Percentiles rank a stretch among this genome's conserved stretches.
phyloP scores from a whole-genome alignment of 2,329 filamentous ascomycete species.

The Fusarium caatingaense region DNA sequence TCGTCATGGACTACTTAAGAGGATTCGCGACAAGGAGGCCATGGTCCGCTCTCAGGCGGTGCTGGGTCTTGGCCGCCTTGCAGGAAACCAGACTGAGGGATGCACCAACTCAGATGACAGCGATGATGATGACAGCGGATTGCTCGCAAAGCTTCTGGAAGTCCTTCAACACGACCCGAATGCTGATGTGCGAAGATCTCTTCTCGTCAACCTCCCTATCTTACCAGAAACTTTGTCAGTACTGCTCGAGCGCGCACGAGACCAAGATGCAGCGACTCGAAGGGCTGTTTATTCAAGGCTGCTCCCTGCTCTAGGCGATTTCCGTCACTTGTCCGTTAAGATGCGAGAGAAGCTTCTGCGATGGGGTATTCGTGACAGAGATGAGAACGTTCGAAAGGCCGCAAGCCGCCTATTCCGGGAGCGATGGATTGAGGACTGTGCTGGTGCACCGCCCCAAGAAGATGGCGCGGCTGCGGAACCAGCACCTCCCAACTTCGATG shows the following conservation, averaged over 20 bases:
- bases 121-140: conserved; percentile 73
- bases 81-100: conserved; percentile 79
- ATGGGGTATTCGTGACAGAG: conserved; percentile 93
- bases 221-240: conserved; percentile 84
- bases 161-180: conserved; percentile 94
- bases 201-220: conserved; percentile 91
- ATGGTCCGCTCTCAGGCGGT: conserved; percentile 94
- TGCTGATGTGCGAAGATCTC: conserved; percentile 88
- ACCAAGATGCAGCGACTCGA: conserved; percentile 85
- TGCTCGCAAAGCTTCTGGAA: conserved; percentile 86
- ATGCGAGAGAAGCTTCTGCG: conserved; percentile 96
- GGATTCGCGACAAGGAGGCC: conserved; percentile 93
- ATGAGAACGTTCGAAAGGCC: conserved; percentile 93
- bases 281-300: conserved; percentile 88
- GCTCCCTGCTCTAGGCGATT: conserved; percentile 90
- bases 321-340: conserved; percentile 89
- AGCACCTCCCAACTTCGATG: conserved; percentile 78
- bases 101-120: conserved; percentile 77
- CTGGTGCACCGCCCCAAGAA: conserved; percentile 70
- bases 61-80: conserved; percentile 85
- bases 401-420: conserved; percentile 91
- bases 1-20: conserved; percentile 80
- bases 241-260: conserved; percentile 89
- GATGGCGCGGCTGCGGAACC: conserved; percentile 67
- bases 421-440: conserved; percentile 98